Conservation (phyloP, 768 basidiomycete genomes). For the Lactifluus hygrophoroides region DNA sequence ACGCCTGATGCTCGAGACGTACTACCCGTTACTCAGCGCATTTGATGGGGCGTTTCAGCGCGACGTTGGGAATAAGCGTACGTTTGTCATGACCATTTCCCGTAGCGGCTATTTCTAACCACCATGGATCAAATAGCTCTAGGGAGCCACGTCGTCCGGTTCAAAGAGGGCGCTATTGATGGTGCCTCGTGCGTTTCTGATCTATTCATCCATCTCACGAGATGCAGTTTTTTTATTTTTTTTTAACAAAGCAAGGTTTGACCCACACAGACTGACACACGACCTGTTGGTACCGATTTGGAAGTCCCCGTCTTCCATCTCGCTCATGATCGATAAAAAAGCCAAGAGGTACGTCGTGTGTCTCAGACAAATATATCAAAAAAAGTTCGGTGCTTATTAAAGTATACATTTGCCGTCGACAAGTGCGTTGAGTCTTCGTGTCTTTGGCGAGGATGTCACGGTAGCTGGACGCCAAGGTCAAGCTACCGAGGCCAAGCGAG, state of each 20-base stretch:
- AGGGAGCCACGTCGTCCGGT: constrained; percentile 68
- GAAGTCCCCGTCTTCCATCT: constrained; percentile 83
- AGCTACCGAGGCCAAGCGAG: constrained; percentile 17
- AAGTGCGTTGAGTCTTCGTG: constrained; percentile 82
- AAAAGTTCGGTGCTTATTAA: no score
- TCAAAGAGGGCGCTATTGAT: constrained; percentile 45
- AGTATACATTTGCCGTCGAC: no score
- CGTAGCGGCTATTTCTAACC: background rate
- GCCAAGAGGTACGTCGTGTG: constrained; percentile 66
- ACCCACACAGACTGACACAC: constrained; percentile 53
- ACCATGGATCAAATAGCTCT: no score
- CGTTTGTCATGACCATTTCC: constrained; percentile 22
- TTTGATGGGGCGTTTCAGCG: constrained; percentile 55
- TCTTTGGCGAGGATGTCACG: constrained; percentile 78
- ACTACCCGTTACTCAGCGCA: constrained; percentile 67
- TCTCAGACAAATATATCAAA: no score
- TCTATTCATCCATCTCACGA: background rate
- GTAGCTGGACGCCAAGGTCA: constrained; percentile 37
- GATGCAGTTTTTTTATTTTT: no score
- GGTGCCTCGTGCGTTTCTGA: constrained; percentile 45
- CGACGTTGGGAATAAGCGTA: constrained; percentile 46
- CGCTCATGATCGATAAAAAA: constrained; percentile 93
- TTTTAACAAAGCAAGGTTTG: background rate
- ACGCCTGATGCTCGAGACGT: constrained; percentile 58
- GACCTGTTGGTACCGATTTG: constrained; percentile 89